Conservation (phyloP, 2,329 filamentous ascomycete genomes). For the Ilyonectria sp. region DNA sequence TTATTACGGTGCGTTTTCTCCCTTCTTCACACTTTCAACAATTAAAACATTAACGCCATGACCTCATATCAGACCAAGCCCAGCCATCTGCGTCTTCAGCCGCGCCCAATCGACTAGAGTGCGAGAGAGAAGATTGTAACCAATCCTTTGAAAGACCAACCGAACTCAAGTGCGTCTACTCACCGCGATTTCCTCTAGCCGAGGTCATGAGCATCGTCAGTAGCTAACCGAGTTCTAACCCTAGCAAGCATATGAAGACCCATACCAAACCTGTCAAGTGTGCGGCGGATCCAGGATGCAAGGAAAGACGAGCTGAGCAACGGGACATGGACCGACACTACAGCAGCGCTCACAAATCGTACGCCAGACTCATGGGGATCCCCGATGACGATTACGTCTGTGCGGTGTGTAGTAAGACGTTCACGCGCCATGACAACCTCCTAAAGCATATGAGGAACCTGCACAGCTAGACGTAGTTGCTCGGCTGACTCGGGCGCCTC, state of each 20-base stretch:
- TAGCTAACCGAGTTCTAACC: slow-evolving; percentile 16
- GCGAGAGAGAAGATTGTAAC: slow-evolving; percentile 13
- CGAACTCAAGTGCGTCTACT: slow-evolving; percentile 32
- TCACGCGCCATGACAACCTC: slow-evolving; percentile 41
- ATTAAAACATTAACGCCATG: not conserved
- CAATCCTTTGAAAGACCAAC: not conserved
- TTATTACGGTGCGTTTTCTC: slow-evolving; percentile 7
- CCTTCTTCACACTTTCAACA: not conserved
- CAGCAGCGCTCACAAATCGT: slow-evolving; percentile 28
- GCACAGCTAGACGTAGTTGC: slow-evolving; percentile 10
- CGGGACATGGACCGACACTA: slow-evolving; percentile 48
- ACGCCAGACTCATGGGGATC: slow-evolving; percentile 29
- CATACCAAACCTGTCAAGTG: slow-evolving; percentile 42
- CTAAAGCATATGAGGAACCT: slow-evolving; percentile 38
- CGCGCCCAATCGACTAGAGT: slow-evolving; percentile 9
- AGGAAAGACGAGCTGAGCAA: slow-evolving; percentile 33
- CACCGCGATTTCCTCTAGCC: too few species aligned
- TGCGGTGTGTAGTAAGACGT: slow-evolving; percentile 22
- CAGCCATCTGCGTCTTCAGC: slow-evolving; percentile 28
- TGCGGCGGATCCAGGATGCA: slow-evolving; percentile 36
- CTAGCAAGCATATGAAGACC: slow-evolving; percentile 44
- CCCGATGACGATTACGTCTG: slow-evolving; percentile 16
- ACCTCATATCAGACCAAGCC: slow-evolving; percentile 18
- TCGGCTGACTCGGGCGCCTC: not conserved
- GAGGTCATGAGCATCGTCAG: not conserved